phyloP scores from a whole-genome alignment of 768 basidiomycete species.

The Chiua virens region DNA sequence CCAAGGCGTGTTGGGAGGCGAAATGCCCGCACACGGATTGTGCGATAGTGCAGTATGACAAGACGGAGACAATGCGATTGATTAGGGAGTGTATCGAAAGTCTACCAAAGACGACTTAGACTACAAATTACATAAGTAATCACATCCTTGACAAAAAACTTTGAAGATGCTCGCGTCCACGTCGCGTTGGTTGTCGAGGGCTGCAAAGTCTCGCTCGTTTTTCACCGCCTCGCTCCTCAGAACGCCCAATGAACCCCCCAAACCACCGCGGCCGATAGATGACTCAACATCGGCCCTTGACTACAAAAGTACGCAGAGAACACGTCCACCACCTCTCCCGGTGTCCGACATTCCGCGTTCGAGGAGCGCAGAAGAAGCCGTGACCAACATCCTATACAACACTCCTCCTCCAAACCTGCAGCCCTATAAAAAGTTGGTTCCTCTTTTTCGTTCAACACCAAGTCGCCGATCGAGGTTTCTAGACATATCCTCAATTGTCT shows the following conservation, averaged over 20 bases:
- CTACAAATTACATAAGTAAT: slow-evolving; percentile 11
- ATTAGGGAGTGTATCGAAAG: slow-evolving; percentile 54
- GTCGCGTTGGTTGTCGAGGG: slow-evolving; percentile 20
- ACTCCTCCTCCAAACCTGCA: slow-evolving; percentile 89
- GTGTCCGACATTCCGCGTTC: slow-evolving; percentile 80
- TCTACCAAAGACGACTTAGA: slow-evolving; percentile 40
- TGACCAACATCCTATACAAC: slow-evolving; percentile 97
- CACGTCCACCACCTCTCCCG: slow-evolving; percentile 81
- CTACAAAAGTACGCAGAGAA: slow-evolving; percentile 75
- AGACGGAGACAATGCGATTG: slow-evolving; percentile 50
- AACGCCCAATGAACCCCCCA: slow-evolving; percentile 44
- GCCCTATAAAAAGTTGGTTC: slow-evolving; percentile 83
- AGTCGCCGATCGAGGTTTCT: slow-evolving; percentile 6
- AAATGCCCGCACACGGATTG: slow-evolving; percentile 49
- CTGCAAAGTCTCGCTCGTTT: slow-evolving; percentile 23
- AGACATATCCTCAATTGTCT: slow-evolving; percentile 97
- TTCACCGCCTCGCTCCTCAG: slow-evolving; percentile 15
- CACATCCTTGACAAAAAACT: neutral
- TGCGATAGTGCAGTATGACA: slow-evolving; percentile 54
- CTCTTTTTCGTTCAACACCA: slow-evolving; percentile 5
- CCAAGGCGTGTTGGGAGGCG: slow-evolving; percentile 61
- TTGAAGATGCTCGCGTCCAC: slow-evolving; percentile 9
- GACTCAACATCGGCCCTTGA: slow-evolving; percentile 95
- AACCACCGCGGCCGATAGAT: slow-evolving; percentile 78
- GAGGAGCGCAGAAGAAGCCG: slow-evolving; percentile 90